These are phyloP conservation scores for Spathaspora hagerdaliae DNA, from an alignment of 805 yeast genomes.

Conservation along the genomic window DNA sequence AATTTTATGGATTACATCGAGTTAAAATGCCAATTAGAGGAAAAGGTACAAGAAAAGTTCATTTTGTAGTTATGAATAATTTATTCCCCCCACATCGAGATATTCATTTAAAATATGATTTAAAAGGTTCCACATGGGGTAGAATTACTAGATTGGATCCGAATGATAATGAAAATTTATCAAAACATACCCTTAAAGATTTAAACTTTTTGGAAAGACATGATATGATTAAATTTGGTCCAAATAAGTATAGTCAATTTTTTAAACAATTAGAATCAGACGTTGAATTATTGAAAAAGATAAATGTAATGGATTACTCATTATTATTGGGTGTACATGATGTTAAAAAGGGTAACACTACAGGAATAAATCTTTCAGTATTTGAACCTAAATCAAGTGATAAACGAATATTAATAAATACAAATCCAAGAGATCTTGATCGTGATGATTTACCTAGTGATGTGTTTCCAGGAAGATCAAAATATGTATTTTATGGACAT, in stretches of 20 bases:
- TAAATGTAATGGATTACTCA: constrained; percentile 95
- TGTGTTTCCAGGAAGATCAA: constrained; percentile 46
- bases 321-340: constrained; percentile 86
- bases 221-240: constrained; percentile 70
- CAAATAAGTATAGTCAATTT: constrained; percentile 56
- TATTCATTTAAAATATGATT: constrained; percentile 79
- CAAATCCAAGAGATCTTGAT: constrained; percentile 44
- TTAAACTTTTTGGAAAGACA: constrained; percentile 76
- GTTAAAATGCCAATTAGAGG: constrained; percentile 76
- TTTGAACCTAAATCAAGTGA: constrained; percentile 41
- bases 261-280: constrained; percentile 71
- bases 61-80: constrained; percentile 95
- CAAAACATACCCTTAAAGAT: constrained; percentile 68
- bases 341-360: constrained; percentile 44
- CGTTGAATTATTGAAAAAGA: constrained; percentile 62
- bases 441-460: constrained; percentile 40
- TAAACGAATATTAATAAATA: constrained; percentile 37
- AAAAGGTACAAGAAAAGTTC: constrained; percentile 64
- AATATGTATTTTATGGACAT: constrained; percentile 63
- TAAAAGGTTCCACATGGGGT: constrained; percentile 92
- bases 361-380: constrained; percentile 35
- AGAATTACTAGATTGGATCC: constrained; percentile 46
- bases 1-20: constrained; percentile 92
- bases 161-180: constrained; percentile 19
- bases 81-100: constrained; percentile 91